These are phyloP conservation scores for Colletotrichum agaves DNA, from an alignment of 2,329 filamentous ascomycete species.

Conservation along the genomic window DNA sequence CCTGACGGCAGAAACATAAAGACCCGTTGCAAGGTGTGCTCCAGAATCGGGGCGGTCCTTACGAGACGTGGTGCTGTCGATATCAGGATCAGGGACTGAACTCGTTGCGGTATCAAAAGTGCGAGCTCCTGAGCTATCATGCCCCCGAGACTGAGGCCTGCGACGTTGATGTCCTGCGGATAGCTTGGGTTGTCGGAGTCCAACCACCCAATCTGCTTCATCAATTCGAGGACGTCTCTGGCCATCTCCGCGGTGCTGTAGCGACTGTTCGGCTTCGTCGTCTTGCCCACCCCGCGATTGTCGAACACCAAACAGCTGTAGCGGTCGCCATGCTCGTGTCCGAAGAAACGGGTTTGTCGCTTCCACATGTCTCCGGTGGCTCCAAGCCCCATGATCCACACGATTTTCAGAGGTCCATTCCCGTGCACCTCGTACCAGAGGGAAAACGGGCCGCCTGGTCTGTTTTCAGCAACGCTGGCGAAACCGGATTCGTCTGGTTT, in stretches of 20 bases:
- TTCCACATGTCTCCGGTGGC: slow-evolving; percentile 44
- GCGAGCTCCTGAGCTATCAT: slow-evolving; percentile 79
- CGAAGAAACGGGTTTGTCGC: slow-evolving; percentile 74
- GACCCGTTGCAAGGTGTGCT: slow-evolving; percentile 11
- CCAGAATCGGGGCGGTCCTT: slow-evolving; percentile 8
- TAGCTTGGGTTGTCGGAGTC: slow-evolving; percentile 29
- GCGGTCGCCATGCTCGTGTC: slow-evolving; percentile 65
- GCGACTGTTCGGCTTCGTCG: slow-evolving; percentile 70
- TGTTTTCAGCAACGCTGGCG: slow-evolving; percentile 2
- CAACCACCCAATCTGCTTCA: slow-evolving; percentile 68
- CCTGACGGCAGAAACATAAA: slow-evolving; percentile 16
- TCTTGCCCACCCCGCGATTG: slow-evolving; percentile 75
- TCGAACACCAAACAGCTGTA: slow-evolving; percentile 74
- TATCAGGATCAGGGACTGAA: slow-evolving; percentile 23
- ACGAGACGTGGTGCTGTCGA: slow-evolving; percentile 22
- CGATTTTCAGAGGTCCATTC: slow-evolving; percentile 11
- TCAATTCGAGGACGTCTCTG: slow-evolving; percentile 69
- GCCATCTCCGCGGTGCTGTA: slow-evolving; percentile 81
- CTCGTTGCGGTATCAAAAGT: slow-evolving; percentile 44
- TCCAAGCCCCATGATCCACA: slow-evolving; percentile 32
- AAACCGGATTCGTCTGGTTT: slow-evolving; percentile 5
- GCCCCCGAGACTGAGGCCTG: slow-evolving; percentile 77
- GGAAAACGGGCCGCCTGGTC: slow-evolving; percentile 17
- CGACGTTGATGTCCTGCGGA: slow-evolving; percentile 63
- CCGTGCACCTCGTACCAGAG: slow-evolving; percentile 29